Conservation (phyloP, 257 asterid species). For the Nicotiana obtusifolia region DNA sequence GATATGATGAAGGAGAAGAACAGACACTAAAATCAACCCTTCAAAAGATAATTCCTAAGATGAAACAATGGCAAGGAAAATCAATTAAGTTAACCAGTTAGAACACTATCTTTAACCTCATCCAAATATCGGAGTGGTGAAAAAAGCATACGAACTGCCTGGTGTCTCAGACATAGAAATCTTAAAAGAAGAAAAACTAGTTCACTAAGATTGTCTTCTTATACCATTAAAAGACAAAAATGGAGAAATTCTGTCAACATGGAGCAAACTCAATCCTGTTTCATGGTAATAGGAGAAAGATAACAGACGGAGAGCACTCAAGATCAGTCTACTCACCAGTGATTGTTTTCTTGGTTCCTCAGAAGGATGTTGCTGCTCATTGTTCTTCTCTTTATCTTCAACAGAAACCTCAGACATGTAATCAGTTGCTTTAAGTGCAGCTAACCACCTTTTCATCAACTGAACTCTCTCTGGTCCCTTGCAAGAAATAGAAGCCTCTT, state of each 20-base stretch:
- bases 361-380: slow-evolving; percentile 42
- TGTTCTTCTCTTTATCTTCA: slow-evolving; percentile 50
- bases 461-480: slow-evolving; percentile 82
- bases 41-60: background rate
- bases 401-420: slow-evolving; percentile 30
- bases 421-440: slow-evolving; percentile 59
- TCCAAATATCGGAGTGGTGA: background rate
- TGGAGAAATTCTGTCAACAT: background rate
- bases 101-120: background rate
- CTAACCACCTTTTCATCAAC: slow-evolving; percentile 88
- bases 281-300: background rate
- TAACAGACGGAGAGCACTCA: background rate
- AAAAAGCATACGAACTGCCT: background rate
- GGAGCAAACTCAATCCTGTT: background rate
- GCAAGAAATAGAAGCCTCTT: slow-evolving; percentile 92
- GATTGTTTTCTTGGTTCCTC: slow-evolving; percentile 73
- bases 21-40: background rate
- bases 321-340: slow-evolving; percentile 40
- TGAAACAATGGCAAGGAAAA: background rate
- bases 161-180: background rate
- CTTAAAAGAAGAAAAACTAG: background rate
- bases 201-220: background rate
- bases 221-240: background rate
- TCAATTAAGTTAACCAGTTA: background rate
- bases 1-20: background rate